These are phyloP conservation scores for Elsinoe necatrix DNA, from an alignment of 2,329 filamentous ascomycete species.

Conservation along the genomic window DNA sequence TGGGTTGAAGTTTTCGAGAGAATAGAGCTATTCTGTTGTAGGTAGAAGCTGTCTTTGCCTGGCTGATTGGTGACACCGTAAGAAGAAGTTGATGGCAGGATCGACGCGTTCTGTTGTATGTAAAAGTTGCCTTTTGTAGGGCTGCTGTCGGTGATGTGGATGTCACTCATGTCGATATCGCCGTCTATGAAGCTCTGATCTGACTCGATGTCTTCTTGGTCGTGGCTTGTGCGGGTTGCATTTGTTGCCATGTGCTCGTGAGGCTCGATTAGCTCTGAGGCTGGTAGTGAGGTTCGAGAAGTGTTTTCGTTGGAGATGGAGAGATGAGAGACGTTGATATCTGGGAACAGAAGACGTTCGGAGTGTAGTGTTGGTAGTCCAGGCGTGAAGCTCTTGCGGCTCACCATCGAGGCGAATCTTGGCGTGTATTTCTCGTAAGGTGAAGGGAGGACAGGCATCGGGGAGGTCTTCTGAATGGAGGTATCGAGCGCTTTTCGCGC, in stretches of 20 bases:
- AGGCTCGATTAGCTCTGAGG: neutral
- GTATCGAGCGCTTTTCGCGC: constrained; percentile 48
- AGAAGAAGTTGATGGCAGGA: neutral
- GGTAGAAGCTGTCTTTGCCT: constrained; percentile 11
- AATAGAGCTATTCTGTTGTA: neutral
- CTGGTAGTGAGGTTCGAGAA: neutral
- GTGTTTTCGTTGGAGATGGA: neutral
- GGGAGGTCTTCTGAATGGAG: constrained; percentile 37
- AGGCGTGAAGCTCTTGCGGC: constrained; percentile 28
- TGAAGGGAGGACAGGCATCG: constrained; percentile 31
- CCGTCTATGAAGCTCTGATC: neutral
- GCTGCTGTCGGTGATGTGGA: constrained; percentile 14
- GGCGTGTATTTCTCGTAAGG: constrained; percentile 32
- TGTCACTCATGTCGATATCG: neutral
- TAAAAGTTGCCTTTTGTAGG: constrained; percentile 15
- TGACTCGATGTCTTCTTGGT: constrained; percentile 2
- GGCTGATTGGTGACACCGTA: constrained; percentile 2
- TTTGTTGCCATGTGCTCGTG: neutral
- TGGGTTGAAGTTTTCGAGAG: neutral
- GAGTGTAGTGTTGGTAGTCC: constrained; percentile 32
- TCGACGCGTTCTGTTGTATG: neutral
- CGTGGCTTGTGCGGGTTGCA: neutral
- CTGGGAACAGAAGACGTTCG: constrained; percentile 31
- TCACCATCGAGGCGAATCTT: constrained; percentile 23
- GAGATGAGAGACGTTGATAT: constrained; percentile 15